Evolutionary conservation across 208 protist species (phyloP).

Genomic region (Wallacemonas collosoma): DNA sequence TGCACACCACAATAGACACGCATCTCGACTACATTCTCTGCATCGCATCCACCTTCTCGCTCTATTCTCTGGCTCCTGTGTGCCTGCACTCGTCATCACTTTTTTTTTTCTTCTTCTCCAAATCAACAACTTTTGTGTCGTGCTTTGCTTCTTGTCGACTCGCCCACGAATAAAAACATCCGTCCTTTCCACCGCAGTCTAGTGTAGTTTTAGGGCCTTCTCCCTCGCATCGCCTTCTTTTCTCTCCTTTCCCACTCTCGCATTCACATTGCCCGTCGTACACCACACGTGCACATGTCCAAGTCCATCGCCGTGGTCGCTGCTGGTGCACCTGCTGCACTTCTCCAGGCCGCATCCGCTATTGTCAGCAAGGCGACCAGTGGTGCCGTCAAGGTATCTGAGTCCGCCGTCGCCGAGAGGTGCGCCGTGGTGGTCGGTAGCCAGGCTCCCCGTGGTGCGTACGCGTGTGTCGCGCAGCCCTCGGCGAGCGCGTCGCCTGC

Average conservation of each 20-base stretch:
- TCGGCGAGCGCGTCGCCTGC: constrained; percentile 28
- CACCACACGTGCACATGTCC: constrained; percentile 42
- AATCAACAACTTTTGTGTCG: not conserved
- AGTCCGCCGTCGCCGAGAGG: constrained; percentile 41
- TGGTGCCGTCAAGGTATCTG: constrained; percentile 46
- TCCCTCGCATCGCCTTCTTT: not conserved
- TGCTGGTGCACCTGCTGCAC: constrained; percentile 54
- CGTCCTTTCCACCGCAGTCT: constrained; percentile 8
- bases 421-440: constrained; percentile 70
- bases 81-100: not conserved
- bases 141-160: not conserved
- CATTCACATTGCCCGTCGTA: not conserved
- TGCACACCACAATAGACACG: too few species aligned
- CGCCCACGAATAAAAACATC: constrained; percentile 13
- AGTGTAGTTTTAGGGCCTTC: not conserved
- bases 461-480: constrained; percentile 57
- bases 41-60: not conserved
- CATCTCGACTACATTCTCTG: too few species aligned
- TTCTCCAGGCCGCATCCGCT: constrained; percentile 62
- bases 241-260: constrained; percentile 8
- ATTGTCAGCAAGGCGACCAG: constrained; percentile 63
- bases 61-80: not conserved
- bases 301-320: constrained; percentile 67
- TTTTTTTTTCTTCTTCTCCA: not conserved
- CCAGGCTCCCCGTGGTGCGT: constrained; percentile 53